Base-by-base conservation (phyloP, 2,329 filamentous ascomycete genomes). In the Ophiostoma tasmaniense region DNA sequence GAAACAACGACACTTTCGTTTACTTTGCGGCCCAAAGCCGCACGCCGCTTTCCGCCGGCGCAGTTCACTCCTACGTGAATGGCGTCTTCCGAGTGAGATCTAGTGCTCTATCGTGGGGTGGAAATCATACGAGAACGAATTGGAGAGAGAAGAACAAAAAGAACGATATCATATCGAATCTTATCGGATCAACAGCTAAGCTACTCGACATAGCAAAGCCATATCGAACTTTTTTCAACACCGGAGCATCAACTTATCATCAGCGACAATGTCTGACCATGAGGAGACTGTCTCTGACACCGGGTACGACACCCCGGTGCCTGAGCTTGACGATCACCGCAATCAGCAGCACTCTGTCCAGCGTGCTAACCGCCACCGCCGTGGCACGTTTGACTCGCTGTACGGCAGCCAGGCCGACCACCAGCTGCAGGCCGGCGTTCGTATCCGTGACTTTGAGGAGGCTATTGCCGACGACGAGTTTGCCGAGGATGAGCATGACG, bases 251-350 rank as follows among this genome's bases (percentile, higher is more conserved):
- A 61, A 25, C 25, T 65, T 50, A 68, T 22, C 25, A 22, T 37
- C 33, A 64, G 33, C 33, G 25, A 33, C 55, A 81, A 87, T 96
- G 93, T 85, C 87, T 71, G 86, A 89, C 76, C 84, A 85, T 76
- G 87, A 88, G 70, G 89, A 89, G 75, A 81, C 78, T 72, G 81
- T 76, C 66, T 79, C 85, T 69, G 84, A 87, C 75, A 85, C 85
- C 74, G 85, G 88, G 74, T 92, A 89, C 79, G 87, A 87, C 78
- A 89, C 89, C 69, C 90, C 90, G 17, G 87, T 93, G 71, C 89
- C 89, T 71, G 89, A 93, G 76, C 85, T 97, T 65, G 92, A 97
- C 77, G 93, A 97, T 77, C 93, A 97, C 80, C 90, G 92, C 70
- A 82, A 88, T 75, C 89, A 90, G 75, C 79, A 83, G 4, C 79